Conservation (phyloP, 78 protist genomes). For the Protostelium mycophagum region DNA sequence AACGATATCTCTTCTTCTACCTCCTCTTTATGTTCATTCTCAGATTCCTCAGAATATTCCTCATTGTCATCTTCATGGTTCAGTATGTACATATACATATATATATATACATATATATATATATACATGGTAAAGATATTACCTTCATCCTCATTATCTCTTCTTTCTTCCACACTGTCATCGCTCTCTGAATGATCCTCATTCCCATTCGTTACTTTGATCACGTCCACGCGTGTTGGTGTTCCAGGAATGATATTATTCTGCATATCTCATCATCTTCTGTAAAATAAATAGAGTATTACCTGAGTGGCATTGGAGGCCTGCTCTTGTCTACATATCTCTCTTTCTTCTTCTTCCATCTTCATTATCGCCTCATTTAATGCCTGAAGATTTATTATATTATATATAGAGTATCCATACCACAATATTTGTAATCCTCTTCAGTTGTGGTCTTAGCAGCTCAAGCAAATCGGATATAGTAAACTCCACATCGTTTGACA, state of each 20-base stretch:
- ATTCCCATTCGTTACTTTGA: too few relatives aligned
- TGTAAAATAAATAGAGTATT: too few relatives aligned
- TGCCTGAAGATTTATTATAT: too few relatives aligned
- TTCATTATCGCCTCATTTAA: not conserved
- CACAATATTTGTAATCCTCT: not conserved
- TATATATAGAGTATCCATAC: not conserved
- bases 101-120: too few relatives aligned
- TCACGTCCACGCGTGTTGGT: not conserved
- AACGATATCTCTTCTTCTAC: not conserved
- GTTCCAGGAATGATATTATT: not conserved
- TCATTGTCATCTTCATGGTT: not conserved
- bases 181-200: not conserved
- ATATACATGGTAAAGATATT: too few relatives aligned
- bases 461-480: not conserved
- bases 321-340: not conserved
- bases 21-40: not conserved
- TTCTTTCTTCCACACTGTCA: not conserved
- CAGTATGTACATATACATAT: not conserved
- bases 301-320: too few relatives aligned
- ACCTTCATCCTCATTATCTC: not conserved
- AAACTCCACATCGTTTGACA: not conserved
- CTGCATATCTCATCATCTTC: too few relatives aligned
- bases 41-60: not conserved
- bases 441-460: not conserved
- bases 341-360: not conserved